Evolutionary conservation across 1,284 basidiomycete species (phyloP), one percentile per base, ranked within the genome.

Genomic region (Grifola frondosa): DNA sequence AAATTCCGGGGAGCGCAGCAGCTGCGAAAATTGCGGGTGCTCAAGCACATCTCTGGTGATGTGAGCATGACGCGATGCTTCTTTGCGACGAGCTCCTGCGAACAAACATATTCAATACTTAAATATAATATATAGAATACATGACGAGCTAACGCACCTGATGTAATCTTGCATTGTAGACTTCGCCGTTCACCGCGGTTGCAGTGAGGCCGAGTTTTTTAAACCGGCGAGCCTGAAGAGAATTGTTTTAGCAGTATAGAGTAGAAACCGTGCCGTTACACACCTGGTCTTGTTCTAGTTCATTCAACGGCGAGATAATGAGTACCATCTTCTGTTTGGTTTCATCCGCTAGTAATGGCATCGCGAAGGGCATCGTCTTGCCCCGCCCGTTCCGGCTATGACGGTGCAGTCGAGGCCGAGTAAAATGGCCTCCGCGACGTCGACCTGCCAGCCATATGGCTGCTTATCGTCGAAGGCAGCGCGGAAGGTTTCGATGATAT

Each of bases 351-450:
- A 68, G 33, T 2, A 62, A 39, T 3, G 61, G 64, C 48, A 67
- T 42, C 28, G 64, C 52, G 42, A 67, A 69, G 1, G 66, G 65
- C 15, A 68, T 57, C 0, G 67, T 69, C 42, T 70, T 68, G 2
- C 64, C 65, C 0, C 56, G 3, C 67, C 62, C 7, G 64, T 67
- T 4, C 61, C 61, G 3, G 66, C 63, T 37, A 68, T 59, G 0
- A 69, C 60, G 6, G 60, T 47, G 19, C 45, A 56, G 43, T 70
- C 65, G 2, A 67, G 24, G 6, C 64, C 61, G 1, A 68, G 49
- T 1, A 62, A 26, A 5, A 68, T 26, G 0, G 65, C 59, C 50
- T 69, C 65, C 0, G 62, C 50, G 1, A 61, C 55, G 46, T 70
- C 63, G 3, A 67, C 40, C 46, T 71, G 69, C 65, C 64, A 69